These are phyloP conservation scores for Argentina anserina DNA, from an alignment of 306 rosid species.

Conservation along the genomic window DNA sequence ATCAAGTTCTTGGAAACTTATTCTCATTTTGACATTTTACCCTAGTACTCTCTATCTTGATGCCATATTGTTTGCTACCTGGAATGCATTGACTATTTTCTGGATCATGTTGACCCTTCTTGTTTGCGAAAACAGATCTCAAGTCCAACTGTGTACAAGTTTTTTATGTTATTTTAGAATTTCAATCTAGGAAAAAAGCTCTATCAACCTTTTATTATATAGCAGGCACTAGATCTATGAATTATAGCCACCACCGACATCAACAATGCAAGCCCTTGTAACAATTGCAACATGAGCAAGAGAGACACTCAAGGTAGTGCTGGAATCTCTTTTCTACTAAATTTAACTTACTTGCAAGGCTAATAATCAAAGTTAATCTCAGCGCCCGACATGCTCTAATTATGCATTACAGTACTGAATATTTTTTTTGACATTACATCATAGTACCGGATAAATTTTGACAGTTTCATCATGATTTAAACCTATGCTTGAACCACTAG, in stretches of 20 bases:
- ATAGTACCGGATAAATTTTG: no score
- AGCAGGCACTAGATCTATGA: neutral
- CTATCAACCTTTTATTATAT: neutral
- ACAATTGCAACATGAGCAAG: neutral
- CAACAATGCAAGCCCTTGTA: neutral
- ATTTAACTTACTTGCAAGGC: no score
- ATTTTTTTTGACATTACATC: no score
- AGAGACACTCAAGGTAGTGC: neutral
- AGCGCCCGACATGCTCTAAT: no score
- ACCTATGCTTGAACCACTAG: no score
- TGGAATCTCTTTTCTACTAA: neutral
- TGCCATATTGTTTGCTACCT: neutral
- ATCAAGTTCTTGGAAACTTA: neutral
- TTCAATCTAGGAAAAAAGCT: neutral
- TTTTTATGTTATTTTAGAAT: neutral
- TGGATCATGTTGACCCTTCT: neutral
- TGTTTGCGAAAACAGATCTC: neutral
- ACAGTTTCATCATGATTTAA: no score
- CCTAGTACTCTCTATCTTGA: neutral
- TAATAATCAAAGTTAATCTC: no score
- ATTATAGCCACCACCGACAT: neutral
- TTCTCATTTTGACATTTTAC: neutral
- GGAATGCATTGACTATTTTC: neutral
- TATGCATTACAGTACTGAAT: no score
- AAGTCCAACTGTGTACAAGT: neutral